Evolutionary conservation across 768 basidiomycete species (phyloP).

Genomic region (Boletus tylopilopsis): DNA sequence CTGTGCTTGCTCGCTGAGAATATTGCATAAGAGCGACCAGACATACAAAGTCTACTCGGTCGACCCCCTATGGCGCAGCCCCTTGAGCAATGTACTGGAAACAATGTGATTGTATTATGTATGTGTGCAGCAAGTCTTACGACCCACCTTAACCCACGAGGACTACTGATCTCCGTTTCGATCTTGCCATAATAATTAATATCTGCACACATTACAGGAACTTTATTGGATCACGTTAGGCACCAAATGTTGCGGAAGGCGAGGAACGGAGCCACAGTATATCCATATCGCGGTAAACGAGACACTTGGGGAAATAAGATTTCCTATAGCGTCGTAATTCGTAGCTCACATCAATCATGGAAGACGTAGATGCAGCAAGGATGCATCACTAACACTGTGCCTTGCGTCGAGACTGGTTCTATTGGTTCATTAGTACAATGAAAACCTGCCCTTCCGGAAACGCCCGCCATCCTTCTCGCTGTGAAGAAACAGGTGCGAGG

Average conservation of each 20-base stretch:
- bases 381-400: conserved; percentile 9
- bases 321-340: conserved; percentile 1
- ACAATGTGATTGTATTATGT: conserved; percentile 16
- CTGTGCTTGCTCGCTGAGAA: neutral
- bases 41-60: neutral
- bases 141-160: conserved; percentile 32
- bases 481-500: conserved; percentile 5
- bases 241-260: conserved; percentile 4
- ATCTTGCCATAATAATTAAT: conserved; percentile 13
- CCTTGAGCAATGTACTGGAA: neutral
- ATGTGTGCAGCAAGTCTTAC: conserved; percentile 5
- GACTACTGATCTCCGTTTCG: conserved; percentile 22
- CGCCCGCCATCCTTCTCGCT: conserved; percentile 7
- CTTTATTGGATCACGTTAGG: conserved; percentile 2
- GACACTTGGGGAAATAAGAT: conserved; percentile 1
- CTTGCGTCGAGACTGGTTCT: conserved; percentile 17
- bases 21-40: neutral
- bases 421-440: conserved; percentile 25
- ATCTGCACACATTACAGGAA: conserved; percentile 1
- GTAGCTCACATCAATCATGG: conserved; percentile 12
- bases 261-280: conserved; percentile 6
- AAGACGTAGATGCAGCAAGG: conserved; percentile 13
- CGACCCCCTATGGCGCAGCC: neutral
- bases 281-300: conserved; percentile 20
- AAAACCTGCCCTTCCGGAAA: conserved; percentile 22